phyloP scores from a whole-genome alignment of 257 asterid species.

The Solanum pimpinellifolium region DNA sequence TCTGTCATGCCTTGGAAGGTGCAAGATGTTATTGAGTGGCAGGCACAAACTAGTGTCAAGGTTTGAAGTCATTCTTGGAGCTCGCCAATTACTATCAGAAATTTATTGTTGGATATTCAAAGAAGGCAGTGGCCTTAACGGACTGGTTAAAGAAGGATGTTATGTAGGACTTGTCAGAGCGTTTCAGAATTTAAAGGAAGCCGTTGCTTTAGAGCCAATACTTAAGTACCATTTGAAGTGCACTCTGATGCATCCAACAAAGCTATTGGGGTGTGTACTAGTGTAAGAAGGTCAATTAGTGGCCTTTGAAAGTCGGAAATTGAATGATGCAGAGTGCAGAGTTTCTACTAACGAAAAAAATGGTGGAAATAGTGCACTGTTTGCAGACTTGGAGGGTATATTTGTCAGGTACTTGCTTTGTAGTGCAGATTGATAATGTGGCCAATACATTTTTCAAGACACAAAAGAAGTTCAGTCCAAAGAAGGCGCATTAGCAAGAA shows the following conservation, averaged over 20 bases:
- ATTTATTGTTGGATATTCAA: background rate
- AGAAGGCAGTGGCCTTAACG: background rate
- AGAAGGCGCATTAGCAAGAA: background rate
- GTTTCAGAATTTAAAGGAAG: background rate
- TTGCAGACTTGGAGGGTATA: background rate
- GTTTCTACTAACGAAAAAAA: background rate
- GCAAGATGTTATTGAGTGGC: background rate
- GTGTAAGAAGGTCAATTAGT: background rate
- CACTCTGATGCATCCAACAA: background rate
- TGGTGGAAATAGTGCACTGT: background rate
- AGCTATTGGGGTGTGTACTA: background rate
- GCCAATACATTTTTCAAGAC: background rate
- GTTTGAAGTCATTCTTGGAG: background rate
- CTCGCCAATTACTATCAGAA: background rate
- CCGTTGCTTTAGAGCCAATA: background rate
- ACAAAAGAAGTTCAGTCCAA: background rate
- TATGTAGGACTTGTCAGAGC: background rate
- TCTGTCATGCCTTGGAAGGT: background rate
- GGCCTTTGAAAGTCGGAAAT: background rate
- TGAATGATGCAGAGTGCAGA: background rate
- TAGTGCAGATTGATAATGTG: background rate
- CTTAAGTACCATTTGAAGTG: background rate
- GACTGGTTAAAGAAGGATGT: background rate
- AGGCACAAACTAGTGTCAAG: background rate
- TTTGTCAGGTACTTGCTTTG: background rate